Percentiles rank a stretch among this genome's conserved stretches.
phyloP scores from a whole-genome alignment of 306 rosid species.

The Prunus fruticosa region DNA sequence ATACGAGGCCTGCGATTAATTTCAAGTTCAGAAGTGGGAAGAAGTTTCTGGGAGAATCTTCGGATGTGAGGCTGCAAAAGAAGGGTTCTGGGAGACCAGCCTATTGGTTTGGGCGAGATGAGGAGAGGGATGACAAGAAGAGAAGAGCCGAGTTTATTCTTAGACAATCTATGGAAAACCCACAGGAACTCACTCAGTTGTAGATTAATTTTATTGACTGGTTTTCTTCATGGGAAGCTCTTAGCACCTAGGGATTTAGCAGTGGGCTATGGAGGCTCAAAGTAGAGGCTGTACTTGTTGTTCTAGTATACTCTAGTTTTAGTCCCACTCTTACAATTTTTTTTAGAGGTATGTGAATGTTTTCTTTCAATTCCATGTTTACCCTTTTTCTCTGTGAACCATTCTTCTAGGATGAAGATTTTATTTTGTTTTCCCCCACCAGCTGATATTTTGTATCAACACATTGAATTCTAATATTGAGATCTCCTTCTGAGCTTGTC shows the following conservation, averaged over 20 bases:
- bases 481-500: not conserved
- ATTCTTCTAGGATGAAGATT: constrained; percentile 19
- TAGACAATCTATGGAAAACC: constrained; percentile 73
- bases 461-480: constrained; percentile 11
- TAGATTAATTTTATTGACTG: constrained; percentile 47
- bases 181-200: constrained; percentile 79
- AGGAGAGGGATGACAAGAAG: constrained; percentile 90
- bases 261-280: constrained; percentile 18
- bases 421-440: not conserved
- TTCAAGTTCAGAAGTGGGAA: constrained; percentile 72
- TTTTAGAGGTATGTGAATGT: constrained; percentile 34
- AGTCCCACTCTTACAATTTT: constrained; percentile 38
- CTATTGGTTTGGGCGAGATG: constrained; percentile 53
- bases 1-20: constrained; percentile 62
- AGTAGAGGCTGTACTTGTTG: constrained; percentile 28
- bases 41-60: constrained; percentile 69
- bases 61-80: constrained; percentile 64
- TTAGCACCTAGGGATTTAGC: constrained; percentile 11
- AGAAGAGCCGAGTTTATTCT: constrained; percentile 87
- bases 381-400: constrained; percentile 11
- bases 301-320: constrained; percentile 39
- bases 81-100: constrained; percentile 46
- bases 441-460: constrained; percentile 1
- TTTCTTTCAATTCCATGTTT: constrained; percentile 24
- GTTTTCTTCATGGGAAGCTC: constrained; percentile 4